Evolutionary conservation across 2,329 filamentous ascomycete species (phyloP).

Genomic region (Nigrograna mackinnonii): DNA sequence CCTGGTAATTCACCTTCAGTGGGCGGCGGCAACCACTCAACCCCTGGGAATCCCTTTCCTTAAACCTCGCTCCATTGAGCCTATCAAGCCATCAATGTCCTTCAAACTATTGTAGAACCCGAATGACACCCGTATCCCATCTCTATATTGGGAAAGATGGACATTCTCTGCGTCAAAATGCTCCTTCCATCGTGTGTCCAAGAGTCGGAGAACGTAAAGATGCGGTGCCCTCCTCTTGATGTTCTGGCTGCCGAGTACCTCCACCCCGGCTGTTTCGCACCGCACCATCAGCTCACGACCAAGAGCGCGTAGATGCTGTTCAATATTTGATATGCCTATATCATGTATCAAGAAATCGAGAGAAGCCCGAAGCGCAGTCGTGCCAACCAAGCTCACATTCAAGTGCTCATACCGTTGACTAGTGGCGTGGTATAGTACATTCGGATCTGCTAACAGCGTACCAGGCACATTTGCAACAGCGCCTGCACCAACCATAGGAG

Average conservation of each 20-base stretch:
- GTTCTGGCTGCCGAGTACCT: background rate
- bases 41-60: background rate
- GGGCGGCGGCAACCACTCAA: no score
- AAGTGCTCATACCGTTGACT: slow-evolving; percentile 1
- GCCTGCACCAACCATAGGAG: background rate
- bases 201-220: background rate
- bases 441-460: background rate
- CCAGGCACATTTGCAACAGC: background rate
- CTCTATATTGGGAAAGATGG: background rate
- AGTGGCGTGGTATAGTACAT: background rate
- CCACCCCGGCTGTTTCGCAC: background rate
- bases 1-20: no score
- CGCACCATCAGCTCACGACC: background rate
- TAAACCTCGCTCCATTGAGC: background rate
- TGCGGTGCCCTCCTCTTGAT: background rate
- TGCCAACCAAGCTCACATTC: slow-evolving; percentile 1
- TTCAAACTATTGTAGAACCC: background rate
- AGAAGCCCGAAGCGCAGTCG: background rate
- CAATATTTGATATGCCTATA: background rate
- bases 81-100: background rate
- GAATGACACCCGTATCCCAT: background rate
- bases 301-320: background rate
- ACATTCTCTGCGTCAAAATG: background rate
- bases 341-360: background rate
- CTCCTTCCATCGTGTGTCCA: background rate